A percentile compares a stretch with the other conserved stretches of the same genome.
Evolutionary conservation across 345 rosid genomes (phyloP).

Genomic region (Lepidium didymum): DNA sequence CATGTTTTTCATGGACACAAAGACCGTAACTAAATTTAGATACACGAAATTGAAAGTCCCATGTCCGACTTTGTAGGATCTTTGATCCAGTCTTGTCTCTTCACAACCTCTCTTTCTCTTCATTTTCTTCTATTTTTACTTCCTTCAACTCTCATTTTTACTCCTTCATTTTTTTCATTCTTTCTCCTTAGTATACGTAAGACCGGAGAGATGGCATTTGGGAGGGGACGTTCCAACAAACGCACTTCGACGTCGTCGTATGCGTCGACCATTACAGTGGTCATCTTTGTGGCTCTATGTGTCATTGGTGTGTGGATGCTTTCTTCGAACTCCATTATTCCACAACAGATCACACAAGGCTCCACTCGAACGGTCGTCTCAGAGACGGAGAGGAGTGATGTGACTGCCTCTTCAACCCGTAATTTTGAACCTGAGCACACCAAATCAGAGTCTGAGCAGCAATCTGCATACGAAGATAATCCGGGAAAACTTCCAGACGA

Average conservation of each 20-base stretch:
- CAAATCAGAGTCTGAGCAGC: constrained; percentile 27
- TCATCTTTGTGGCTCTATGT: constrained; percentile 57
- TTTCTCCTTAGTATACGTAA: neutral
- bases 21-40: constrained; percentile 25
- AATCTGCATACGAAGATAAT: constrained; percentile 55
- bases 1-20: neutral
- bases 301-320: constrained; percentile 83
- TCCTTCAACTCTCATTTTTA: constrained; percentile 19
- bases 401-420: constrained; percentile 7
- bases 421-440: constrained; percentile 14
- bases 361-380: constrained; percentile 26
- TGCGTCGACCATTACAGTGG: constrained; percentile 57
- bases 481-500: constrained; percentile 83
- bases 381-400: constrained; percentile 22
- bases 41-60: constrained; percentile 24
- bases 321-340: constrained; percentile 39
- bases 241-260: constrained; percentile 44
- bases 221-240: constrained; percentile 52
- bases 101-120: constrained; percentile 36
- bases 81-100: constrained; percentile 37
- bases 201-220: constrained; percentile 37
- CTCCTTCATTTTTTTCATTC: constrained; percentile 25
- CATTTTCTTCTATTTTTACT: constrained; percentile 10
- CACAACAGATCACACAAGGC: constrained; percentile 33
- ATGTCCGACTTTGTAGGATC: constrained; percentile 55